A percentile compares a stretch with the other conserved stretches of the same genome.
Evolutionary conservation across 1,284 basidiomycete genomes (phyloP).

Genomic region (Ceratobasidium sp.): DNA sequence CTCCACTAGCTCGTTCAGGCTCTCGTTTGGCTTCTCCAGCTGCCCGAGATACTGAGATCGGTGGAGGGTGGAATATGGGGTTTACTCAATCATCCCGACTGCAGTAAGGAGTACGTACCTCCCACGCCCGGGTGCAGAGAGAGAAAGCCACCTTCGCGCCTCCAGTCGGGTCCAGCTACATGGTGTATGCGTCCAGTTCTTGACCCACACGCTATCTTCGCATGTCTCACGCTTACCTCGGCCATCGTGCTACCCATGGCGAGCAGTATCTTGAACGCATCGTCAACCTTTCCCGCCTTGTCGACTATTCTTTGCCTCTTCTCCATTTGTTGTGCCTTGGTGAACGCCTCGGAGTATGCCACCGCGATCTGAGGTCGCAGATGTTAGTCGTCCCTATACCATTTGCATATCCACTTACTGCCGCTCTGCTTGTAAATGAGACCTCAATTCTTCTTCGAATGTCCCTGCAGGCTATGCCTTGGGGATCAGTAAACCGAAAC

Average conservation of each 20-base stretch:
- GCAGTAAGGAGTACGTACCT: too few species aligned
- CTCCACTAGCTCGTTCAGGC: background rate
- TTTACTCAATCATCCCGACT: background rate
- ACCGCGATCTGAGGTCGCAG: background rate
- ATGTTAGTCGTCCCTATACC: too few species aligned
- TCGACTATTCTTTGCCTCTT: background rate
- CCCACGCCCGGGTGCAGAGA: too few species aligned
- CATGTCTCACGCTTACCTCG: background rate
- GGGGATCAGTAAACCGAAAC: too few species aligned
- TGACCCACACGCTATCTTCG: too few species aligned
- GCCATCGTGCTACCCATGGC: background rate
- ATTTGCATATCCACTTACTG: too few species aligned
- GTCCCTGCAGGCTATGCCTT: too few species aligned
- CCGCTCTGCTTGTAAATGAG: too few species aligned
- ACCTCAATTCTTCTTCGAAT: too few species aligned
- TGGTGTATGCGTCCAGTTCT: too few species aligned
- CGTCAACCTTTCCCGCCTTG: background rate
- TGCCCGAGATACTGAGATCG: background rate
- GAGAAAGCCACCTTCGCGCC: too few species aligned
- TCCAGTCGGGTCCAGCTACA: too few species aligned
- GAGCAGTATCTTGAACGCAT: constrained; percentile 4
- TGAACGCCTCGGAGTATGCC: background rate
- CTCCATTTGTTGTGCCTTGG: background rate
- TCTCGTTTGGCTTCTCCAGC: background rate
- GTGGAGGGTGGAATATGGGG: background rate